Evolutionary conservation across 805 yeast genomes (phyloP), one percentile per base, ranked within the genome.

Genomic region (Zygosaccharomyces lentus): DNA sequence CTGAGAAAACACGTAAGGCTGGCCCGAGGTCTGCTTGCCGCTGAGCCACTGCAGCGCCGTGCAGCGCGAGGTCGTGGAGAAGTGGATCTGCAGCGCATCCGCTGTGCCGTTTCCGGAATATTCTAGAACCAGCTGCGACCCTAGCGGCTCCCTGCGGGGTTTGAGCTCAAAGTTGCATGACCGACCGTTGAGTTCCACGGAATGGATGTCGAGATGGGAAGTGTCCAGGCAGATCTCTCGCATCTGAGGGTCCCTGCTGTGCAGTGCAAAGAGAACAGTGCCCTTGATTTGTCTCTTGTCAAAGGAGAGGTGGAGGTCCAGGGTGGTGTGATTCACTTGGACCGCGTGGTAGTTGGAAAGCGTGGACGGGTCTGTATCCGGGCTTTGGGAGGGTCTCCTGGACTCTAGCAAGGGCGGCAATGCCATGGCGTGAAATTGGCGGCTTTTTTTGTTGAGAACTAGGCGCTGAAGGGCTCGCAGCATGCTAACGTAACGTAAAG

Each of bases 21-120:
- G 77, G 13, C 90, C 95, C 39, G 81, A 81, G 7, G 95, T 84
- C 55, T 82, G 85, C 43, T 74, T 79, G 29, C 82, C 80, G n/a
- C 77, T 78, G 43, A 89, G 69, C 81, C 93, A 89, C 65, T 89
- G 96, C 49, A 88, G 70, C 3, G 96, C 96, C 1, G 96, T 86
- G 59, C 95, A 84, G 17, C 78, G 64, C 6, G 70, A 68, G 1
- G 96, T 88, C 31, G 96, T 88, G 48, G 74, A 69, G 55, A 81
- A 89, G n/a, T 64, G 67, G 24, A 87, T 64, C 25, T 58, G 54
- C 25, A 82, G 54, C 6, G 57, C 49, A 9, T 37, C 35, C 1
- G 47, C 37, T 2, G 52, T 35, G 2, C 48, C 47, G n/a, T 53
- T 43, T 15, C 31, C 26, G 8, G 43, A 13, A 30, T 42, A 47